phyloP scores from a whole-genome alignment of 2,329 filamentous ascomycete genomes.

The Colletotrichum truncatum region DNA sequence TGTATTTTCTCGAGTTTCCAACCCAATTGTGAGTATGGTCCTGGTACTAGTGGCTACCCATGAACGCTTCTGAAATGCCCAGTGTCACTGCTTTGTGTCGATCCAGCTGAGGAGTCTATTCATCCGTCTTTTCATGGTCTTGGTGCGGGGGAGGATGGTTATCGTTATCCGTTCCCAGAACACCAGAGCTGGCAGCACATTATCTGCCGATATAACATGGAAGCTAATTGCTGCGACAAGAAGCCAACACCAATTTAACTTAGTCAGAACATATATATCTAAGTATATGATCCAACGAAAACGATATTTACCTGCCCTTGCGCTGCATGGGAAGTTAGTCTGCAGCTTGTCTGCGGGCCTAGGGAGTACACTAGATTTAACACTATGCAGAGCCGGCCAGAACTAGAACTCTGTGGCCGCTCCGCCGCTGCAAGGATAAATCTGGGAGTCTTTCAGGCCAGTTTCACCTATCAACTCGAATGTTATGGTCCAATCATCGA shows the following conservation, averaged over 20 bases:
- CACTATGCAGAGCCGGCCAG: background rate
- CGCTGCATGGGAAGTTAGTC: background rate
- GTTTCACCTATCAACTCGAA: background rate
- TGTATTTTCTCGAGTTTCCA: background rate
- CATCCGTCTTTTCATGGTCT: too few species aligned
- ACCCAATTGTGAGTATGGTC: too few species aligned
- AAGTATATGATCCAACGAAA: background rate
- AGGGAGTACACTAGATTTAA: too few species aligned
- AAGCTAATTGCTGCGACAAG: background rate
- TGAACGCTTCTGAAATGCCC: too few species aligned
- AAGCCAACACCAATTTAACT: background rate
- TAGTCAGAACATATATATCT: background rate
- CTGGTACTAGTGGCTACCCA: too few species aligned
- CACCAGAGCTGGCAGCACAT: too few species aligned
- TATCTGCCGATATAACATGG: too few species aligned
- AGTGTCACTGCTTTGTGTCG: too few species aligned
- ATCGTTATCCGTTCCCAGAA: background rate
- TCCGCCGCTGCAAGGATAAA: slow-evolving; percentile 15
- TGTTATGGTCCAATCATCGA: slow-evolving; percentile 1
- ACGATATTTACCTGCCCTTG: background rate
- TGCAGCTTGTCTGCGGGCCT: background rate
- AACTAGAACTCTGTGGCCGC: background rate
- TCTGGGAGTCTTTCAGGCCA: background rate
- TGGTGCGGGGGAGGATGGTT: background rate
- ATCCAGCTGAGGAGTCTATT: too few species aligned